Conservation (phyloP, 108 stramenopile species). For the Epithemia pelagica region DNA sequence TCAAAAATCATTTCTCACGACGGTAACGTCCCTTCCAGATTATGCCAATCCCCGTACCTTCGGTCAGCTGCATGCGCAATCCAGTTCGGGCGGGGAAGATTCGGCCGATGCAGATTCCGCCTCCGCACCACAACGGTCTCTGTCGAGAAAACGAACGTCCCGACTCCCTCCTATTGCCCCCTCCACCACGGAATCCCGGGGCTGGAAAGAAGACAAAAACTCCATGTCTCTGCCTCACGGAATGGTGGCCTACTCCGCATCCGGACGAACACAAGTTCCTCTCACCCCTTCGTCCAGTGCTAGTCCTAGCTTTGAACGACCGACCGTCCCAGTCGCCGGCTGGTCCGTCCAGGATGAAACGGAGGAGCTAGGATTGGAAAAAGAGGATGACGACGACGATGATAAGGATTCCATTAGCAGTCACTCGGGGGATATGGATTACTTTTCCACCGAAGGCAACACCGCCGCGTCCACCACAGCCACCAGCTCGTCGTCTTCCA, state of each 20-base stretch:
- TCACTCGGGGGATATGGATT: constrained; percentile 1
- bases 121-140: neutral
- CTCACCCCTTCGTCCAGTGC: neutral
- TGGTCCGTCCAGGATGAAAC: neutral
- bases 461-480: neutral
- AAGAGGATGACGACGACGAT: neutral
- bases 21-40: neutral
- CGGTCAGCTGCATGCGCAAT: neutral
- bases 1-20: constrained; percentile 6
- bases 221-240: neutral
- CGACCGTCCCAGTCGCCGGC: neutral
- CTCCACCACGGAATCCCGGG: too few species aligned
- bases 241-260: neutral
- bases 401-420: constrained; percentile 1
- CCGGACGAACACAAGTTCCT: neutral
- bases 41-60: neutral
- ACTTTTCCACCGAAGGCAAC: neutral
- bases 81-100: neutral
- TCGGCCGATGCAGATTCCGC: neutral
- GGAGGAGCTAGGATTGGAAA: neutral
- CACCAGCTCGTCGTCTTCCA: neutral
- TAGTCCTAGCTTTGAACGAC: neutral
- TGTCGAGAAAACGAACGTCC: neutral
- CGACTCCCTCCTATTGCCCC: neutral
- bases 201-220: neutral